Conservation (phyloP, 148 eudicot species). For the Fagopyrum esculentum region DNA sequence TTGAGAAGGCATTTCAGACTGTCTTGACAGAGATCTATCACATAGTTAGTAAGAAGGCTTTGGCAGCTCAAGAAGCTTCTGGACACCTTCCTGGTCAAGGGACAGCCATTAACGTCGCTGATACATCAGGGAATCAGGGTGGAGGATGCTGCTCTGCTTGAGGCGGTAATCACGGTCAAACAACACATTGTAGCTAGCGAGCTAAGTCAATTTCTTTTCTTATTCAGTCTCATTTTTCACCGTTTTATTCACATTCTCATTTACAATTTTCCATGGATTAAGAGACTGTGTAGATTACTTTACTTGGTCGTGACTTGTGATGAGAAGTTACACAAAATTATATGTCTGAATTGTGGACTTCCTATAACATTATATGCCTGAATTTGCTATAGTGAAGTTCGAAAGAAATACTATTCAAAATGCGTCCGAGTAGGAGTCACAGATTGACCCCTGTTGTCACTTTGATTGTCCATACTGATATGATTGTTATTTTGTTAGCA, state of each 20-base stretch:
- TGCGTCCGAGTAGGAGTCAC: no score
- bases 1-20: constrained; percentile 14
- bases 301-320: neutral
- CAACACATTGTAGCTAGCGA: neutral
- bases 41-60: constrained; percentile 13
- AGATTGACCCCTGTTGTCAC: no score
- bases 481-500: no score
- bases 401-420: no score
- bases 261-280: neutral
- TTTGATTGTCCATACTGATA: no score
- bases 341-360: neutral
- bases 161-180: neutral
- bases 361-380: neutral
- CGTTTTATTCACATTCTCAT: neutral
- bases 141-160: constrained; percentile 10
- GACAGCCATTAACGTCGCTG: constrained; percentile 1
- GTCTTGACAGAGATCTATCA: constrained; percentile 12
- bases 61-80: constrained; percentile 15
- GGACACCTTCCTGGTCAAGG: constrained; percentile 12
- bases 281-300: neutral
- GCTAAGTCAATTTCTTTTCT: neutral
- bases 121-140: constrained; percentile 5
- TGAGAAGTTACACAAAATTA: neutral
- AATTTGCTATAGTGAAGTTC: no score
- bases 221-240: neutral